Evolutionary conservation across 495 filamentous ascomycete species (phyloP), one percentile per base, ranked within the genome.

Genomic region (Margaritispora aquatica): DNA sequence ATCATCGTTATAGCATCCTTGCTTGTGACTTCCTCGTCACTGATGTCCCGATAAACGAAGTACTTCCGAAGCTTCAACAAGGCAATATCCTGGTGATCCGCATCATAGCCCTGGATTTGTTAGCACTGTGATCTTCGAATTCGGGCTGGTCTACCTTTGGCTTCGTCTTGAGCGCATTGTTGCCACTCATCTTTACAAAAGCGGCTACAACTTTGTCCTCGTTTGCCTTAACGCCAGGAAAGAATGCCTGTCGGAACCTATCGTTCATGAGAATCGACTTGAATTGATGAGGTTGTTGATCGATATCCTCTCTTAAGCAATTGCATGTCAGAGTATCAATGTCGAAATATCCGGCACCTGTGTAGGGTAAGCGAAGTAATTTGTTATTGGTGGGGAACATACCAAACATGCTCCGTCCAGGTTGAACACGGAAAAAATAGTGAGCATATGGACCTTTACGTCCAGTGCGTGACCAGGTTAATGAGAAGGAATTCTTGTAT

Each of bases 401-500:
- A 86, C 84, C 84, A 38, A 86, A 76, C 62, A 85, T 84, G 68
- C 80, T 82, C 46, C 75, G 69, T 23, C 74, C 75, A 20, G 86
- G 85, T 59, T 84, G 71, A 53, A 86, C 75, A 61, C 87, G 84
- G 13, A 88, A 72, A 73, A 93, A 94, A 69, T 96, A 95, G 57
- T 82, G 86, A 15, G 89, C 89, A 68, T 94, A 94, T 31, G 89
- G 86, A 9, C 91, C 89, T 67, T 95, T 94, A 50, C 87, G 79
- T 21, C 91, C 90, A 1, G 90, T 95, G 15, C 89, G 83, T 49
- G 87, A 92, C 87, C 88, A 96, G 48, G 88, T 89, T 29, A 88
- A 90, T 4, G 87, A 88, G 73, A 88, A 93, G 72, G 90, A 84
- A 31, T 88, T 81, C 83, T 94, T 96, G 71, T 96, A 96, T 0